Base-by-base conservation (phyloP, 1,284 basidiomycete genomes). In the Porodaedalea pini region DNA sequence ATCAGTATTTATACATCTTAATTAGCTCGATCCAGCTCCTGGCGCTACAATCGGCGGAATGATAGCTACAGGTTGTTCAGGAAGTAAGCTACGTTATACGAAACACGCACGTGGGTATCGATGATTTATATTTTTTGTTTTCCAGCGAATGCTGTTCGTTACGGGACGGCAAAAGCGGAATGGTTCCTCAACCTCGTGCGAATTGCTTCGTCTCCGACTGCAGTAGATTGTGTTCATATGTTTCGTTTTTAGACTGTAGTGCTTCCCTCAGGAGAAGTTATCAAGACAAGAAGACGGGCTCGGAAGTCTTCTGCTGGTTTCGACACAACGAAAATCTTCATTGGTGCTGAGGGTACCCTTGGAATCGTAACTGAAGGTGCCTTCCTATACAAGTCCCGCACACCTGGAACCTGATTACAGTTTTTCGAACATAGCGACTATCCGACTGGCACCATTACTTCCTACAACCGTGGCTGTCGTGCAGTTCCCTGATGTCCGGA, bases 301-400 rank as follows among this genome's bases (percentile, higher is more conserved):
- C 78, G 88, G 48, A 98, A 98, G 69, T 95, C 92, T 0, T 88
- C 91, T 0, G 93, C 93, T 0, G 95, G 95, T 1, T 94, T 92
- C 54, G 94, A 98, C 66, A 77, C 85, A 1, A 95, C 93, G 1
- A 94, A 95, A 65, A 71, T 98, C 15, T 98, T 98, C 73, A 90
- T 97, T 53, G 94, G 95, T 17, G 91, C 94, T 0, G 95, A 98
- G 69, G 95, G 95, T 0, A 98, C 94, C 0, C 74, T 98, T 23
- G 95, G 95, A 0, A 92, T 98, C 55, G 81, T 98, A 32, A 95
- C 92, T 0, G 94, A 97, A 78, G 85, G 88, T 86, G 58, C 3
- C 17, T 39, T 7, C 8, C 10, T 23, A 25, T 23, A 23, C 11
- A 23, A 17, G 15, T 51, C 19, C 6, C 13, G 32, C 15, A 6